Evolutionary conservation across 306 rosid genomes (phyloP).

Genomic region (Abrus precatorius): DNA sequence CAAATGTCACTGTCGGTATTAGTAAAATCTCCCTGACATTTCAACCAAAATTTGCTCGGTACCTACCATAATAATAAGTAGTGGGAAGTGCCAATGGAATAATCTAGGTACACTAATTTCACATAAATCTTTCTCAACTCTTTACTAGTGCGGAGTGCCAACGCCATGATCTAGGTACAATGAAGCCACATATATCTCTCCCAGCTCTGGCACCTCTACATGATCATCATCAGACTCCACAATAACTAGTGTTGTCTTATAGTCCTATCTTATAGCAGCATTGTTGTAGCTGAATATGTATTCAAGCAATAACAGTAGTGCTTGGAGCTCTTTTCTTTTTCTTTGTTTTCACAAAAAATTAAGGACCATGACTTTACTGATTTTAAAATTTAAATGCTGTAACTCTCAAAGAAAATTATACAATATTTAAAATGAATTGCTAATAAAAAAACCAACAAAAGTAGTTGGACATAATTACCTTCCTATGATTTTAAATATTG

Average conservation of each 20-base stretch:
- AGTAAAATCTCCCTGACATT: conserved; percentile 15
- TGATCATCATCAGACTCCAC: conserved; percentile 22
- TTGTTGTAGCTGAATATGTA: background rate
- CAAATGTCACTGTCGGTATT: background rate
- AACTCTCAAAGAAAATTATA: background rate
- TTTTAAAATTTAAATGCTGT: background rate
- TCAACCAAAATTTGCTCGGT: conserved; percentile 39
- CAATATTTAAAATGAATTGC: background rate
- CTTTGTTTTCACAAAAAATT: background rate
- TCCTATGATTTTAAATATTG: background rate
- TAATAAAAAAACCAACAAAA: background rate
- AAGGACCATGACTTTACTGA: background rate
- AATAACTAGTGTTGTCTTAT: background rate
- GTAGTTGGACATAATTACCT: too few relatives aligned
- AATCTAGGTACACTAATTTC: conserved; percentile 1
- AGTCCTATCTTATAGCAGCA: background rate
- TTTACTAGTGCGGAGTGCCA: conserved; percentile 29
- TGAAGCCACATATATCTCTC: background rate
- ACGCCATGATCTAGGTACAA: background rate
- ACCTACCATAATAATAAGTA: conserved; percentile 12
- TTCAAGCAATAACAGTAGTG: background rate
- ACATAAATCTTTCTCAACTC: background rate
- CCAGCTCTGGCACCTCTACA: conserved; percentile 12
- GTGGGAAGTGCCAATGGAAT: conserved; percentile 22
- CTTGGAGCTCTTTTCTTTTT: background rate